Conservation (phyloP, 371 early-diverging fungal genomes). For the Apophysomyces variabilis region DNA sequence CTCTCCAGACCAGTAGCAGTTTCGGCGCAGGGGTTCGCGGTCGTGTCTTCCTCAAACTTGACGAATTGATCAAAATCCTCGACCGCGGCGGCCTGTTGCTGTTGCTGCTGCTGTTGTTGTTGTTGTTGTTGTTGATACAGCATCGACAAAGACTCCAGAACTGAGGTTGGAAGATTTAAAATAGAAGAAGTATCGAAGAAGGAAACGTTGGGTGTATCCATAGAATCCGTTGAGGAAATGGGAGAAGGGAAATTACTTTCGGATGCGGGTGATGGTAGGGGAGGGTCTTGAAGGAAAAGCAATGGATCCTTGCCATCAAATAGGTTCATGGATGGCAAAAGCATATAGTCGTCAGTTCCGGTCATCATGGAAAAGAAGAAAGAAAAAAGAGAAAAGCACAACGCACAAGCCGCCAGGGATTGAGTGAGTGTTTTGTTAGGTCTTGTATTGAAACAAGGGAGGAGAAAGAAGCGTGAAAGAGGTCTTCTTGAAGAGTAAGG, state of each 20-base stretch:
- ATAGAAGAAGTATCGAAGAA: background rate
- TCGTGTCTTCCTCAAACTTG: conserved; percentile 33
- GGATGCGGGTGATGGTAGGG: conserved; percentile 19
- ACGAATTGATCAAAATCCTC: conserved; percentile 46
- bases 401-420: conserved; percentile 11
- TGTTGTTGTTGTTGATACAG: conserved; percentile 15
- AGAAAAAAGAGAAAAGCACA: background rate
- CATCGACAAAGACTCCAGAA: conserved; percentile 16
- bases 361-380: conserved; percentile 17
- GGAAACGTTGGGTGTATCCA: conserved; percentile 22
- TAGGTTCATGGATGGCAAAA: conserved; percentile 23
- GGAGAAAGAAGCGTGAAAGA: background rate
- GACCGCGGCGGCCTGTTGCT: background rate
- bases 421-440: conserved; percentile 4
- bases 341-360: conserved; percentile 33
- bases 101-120: background rate
- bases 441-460: too few relatives aligned
- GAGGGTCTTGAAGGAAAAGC: conserved; percentile 29
- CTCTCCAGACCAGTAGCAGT: conserved; percentile 9
- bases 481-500: background rate
- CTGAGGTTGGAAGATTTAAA: conserved; percentile 33
- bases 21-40: background rate
- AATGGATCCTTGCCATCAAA: conserved; percentile 37
- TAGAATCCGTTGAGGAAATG: conserved; percentile 31
- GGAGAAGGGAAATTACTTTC: conserved; percentile 37